These are phyloP conservation scores for Colletotrichum sp. DNA, from an alignment of 2,329 filamentous ascomycete species.

Conservation along the genomic window DNA sequence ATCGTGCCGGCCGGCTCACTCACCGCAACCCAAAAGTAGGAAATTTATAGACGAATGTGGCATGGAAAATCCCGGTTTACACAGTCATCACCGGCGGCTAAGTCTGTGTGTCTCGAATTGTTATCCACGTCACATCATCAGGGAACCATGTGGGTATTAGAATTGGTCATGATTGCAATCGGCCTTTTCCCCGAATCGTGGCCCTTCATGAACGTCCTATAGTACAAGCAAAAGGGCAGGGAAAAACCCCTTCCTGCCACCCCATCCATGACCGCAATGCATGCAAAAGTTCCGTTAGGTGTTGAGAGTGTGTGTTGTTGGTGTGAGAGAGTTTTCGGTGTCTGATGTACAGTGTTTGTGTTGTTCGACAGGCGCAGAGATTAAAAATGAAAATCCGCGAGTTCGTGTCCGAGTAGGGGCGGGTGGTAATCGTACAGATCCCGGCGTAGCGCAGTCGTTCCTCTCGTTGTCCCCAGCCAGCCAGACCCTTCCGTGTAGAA, in stretches of 20 bases:
- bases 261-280: constrained; percentile 21
- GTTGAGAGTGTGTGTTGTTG: neutral
- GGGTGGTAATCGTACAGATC: neutral
- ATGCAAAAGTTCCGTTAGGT: constrained; percentile 18
- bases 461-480: neutral
- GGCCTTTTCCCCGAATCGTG: constrained; percentile 5
- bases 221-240: constrained; percentile 21
- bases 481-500: neutral
- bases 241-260: constrained; percentile 17
- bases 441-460: neutral
- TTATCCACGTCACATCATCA: neutral
- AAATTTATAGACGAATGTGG: too few relatives aligned
- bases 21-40: too few relatives aligned
- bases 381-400: neutral
- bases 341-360: constrained; percentile 8
- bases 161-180: constrained; percentile 20
- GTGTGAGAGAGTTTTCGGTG: constrained; percentile 11
- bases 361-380: constrained; percentile 4
- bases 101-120: too few relatives aligned
- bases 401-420: neutral
- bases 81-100: too few relatives aligned
- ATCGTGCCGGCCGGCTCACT: too few relatives aligned
- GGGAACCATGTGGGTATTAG: constrained; percentile 4
- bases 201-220: constrained; percentile 21
- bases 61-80: too few relatives aligned